Base-by-base conservation (phyloP, 225 moss, liverwort and hornwort genomes). In the Pseudoscleropodium purum region DNA sequence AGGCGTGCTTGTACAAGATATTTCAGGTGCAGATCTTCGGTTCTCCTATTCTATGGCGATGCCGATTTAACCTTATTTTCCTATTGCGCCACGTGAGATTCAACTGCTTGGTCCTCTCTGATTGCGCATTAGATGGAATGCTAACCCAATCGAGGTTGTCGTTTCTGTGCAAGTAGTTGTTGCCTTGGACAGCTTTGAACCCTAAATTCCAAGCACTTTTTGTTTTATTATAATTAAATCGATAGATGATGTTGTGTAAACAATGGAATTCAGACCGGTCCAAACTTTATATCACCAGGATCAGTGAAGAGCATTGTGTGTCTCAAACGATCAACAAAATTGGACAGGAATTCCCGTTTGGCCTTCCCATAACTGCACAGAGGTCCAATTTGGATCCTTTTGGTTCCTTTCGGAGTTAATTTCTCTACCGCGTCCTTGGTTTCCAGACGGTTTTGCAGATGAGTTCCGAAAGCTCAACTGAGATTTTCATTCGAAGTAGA, bases 1-100 rank as follows among this genome's bases (percentile, higher is more conserved):
- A 96, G 88, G 89, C 96, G 61, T 96, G 96, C 91, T 52, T 97
- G 51, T 99, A 92, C 92, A 95, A 97, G 92, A 73, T 95, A 68
- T 89, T 96, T 39, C 91, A 95, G 95, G 97, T 98, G 59, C 75
- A 57, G 31, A 85, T 64, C 81, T 87, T 37, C 30, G 36, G 23
- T 67, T 79, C 34, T 75, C 64, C 24, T 45, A 37, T 30, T 45
- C 21, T 65, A 27, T 51, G 66, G 41, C 45, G 52, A 59, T 61
- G 25, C 30, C 43, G 61, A 65, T 41, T 43, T n/a, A 37, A 43
- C 6, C 43, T 70, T 33, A 31, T 59, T 9, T 72, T 43, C 3
- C 7, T 14, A 75, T 89, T 61, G 47, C 45, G 18, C 43, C 67
- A 33, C 54, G 52, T 66, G 65, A 24, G 31, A 54, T 70, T 63